These are phyloP conservation scores for Apiospora phragmitis DNA, from an alignment of 2,329 filamentous ascomycete species.

Conservation along the genomic window DNA sequence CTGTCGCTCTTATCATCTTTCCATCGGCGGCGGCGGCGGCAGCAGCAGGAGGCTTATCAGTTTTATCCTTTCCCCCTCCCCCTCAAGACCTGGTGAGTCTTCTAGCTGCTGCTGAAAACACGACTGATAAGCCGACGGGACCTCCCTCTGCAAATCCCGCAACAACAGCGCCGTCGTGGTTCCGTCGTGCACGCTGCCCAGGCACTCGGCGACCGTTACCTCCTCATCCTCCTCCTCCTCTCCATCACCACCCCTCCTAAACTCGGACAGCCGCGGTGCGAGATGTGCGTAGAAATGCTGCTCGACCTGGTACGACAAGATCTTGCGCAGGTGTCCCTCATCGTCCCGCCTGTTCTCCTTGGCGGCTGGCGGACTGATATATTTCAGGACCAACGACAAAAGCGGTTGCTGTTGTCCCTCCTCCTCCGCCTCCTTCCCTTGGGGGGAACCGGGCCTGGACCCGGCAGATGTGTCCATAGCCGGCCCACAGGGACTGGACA, in stretches of 20 bases:
- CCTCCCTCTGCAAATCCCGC: conserved; percentile 24
- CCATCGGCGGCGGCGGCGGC: no score
- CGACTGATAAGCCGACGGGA: background rate
- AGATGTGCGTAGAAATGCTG: conserved; percentile 64
- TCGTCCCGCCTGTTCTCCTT: conserved; percentile 38
- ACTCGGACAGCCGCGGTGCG: conserved; percentile 44
- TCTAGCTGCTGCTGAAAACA: background rate
- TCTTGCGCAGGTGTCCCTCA: conserved; percentile 65
- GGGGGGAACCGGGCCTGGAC: conserved; percentile 42
- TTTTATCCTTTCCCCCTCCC: no score
- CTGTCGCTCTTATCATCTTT: conserved; percentile 31
- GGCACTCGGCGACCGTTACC: conserved; percentile 48
- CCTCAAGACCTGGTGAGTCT: no score
- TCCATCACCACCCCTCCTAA: conserved; percentile 18
- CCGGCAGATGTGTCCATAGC: conserved; percentile 57
- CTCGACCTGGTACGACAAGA: conserved; percentile 67
- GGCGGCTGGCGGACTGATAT: conserved; percentile 53
- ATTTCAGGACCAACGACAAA: conserved; percentile 55
- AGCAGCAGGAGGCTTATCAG: no score
- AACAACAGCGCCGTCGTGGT: conserved; percentile 23
- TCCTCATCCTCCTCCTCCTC: conserved; percentile 26
- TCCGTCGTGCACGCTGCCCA: conserved; percentile 33
- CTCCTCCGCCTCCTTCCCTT: conserved; percentile 16
- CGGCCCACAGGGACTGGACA: conserved; percentile 50
- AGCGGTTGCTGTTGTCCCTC: conserved; percentile 20